These are phyloP conservation scores for Aspergillus tamarii DNA, from an alignment of 2,329 filamentous ascomycete genomes.

Conservation along the genomic window DNA sequence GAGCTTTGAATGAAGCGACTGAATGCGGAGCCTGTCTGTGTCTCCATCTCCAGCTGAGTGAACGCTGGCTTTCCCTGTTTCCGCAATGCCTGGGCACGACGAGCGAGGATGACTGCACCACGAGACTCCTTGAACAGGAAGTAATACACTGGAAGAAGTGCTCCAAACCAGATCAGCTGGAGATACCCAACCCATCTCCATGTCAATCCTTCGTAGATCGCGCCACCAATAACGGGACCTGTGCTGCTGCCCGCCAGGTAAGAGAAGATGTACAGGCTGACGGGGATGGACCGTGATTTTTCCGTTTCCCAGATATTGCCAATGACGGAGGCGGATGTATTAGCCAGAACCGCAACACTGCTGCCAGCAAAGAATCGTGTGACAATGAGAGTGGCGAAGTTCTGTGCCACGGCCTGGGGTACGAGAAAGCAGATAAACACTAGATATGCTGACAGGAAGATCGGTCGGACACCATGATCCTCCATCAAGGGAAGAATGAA, in stretches of 20 bases:
- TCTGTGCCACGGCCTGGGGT: conserved; percentile 46
- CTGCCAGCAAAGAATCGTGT: conserved; percentile 48
- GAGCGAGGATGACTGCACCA: conserved; percentile 42
- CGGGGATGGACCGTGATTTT: conserved; percentile 40
- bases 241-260: conserved; percentile 46
- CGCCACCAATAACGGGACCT: conserved; percentile 48
- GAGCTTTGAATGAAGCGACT: conserved; percentile 37
- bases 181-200: conserved; percentile 47
- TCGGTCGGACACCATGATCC: conserved; percentile 45
- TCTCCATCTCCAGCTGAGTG: conserved; percentile 40
- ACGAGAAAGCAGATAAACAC: conserved; percentile 46
- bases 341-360: conserved; percentile 44
- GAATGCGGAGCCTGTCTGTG: conserved; percentile 28
- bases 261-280: conserved; percentile 45
- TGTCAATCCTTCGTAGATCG: conserved; percentile 30
- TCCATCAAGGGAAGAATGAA: conserved; percentile 40
- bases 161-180: conserved; percentile 43
- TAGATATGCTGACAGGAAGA: conserved; percentile 44
- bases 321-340: conserved; percentile 35
- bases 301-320: conserved; percentile 37
- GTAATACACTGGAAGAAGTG: conserved; percentile 42
- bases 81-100: conserved; percentile 39
- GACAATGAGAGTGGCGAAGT: conserved; percentile 49
- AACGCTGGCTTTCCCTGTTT: conserved; percentile 32
- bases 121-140: conserved; percentile 45